A percentile compares a stretch with the other conserved stretches of the same genome.
These are phyloP conservation scores for Ascochyta koolunga DNA, from an alignment of 2,329 filamentous ascomycete genomes.

Conservation along the genomic window DNA sequence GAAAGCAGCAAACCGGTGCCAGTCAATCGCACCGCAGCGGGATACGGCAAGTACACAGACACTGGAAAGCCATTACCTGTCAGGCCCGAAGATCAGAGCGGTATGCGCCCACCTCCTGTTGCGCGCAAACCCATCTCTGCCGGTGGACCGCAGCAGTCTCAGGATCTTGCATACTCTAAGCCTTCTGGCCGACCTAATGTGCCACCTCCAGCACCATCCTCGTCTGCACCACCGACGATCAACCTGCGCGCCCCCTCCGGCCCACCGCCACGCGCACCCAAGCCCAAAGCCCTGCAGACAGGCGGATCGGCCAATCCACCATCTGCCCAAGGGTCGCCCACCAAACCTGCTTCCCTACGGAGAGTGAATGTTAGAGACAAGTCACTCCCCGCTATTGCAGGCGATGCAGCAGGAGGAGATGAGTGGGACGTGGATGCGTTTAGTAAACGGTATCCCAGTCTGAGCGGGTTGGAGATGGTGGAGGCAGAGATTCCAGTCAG, in stretches of 20 bases:
- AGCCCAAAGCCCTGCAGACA: conserved; percentile 64
- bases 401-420: conserved; percentile 43
- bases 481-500: conserved; percentile 64
- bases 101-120: conserved; percentile 28
- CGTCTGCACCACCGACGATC: conserved; percentile 43
- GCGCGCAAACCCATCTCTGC: conserved; percentile 57
- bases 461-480: conserved; percentile 87
- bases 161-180: conserved; percentile 39
- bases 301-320: conserved; percentile 41
- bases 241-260: conserved; percentile 41
- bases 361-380: conserved; percentile 26
- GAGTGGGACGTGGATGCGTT: conserved; percentile 71
- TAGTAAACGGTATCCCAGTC: conserved; percentile 82
- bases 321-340: conserved; percentile 16
- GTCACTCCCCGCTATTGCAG: conserved; percentile 20
- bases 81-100: conserved; percentile 37
- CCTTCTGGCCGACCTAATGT: conserved; percentile 31
- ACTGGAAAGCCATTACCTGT: conserved; percentile 39
- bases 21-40: conserved; percentile 76
- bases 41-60: conserved; percentile 85
- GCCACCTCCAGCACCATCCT: conserved; percentile 30
- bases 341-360: conserved; percentile 11
- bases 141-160: conserved; percentile 15
- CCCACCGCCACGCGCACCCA: conserved; percentile 60
- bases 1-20: conserved; percentile 67